phyloP scores from a whole-genome alignment of 108 stramenopile species.

The Cylindrotheca fusiformis region DNA sequence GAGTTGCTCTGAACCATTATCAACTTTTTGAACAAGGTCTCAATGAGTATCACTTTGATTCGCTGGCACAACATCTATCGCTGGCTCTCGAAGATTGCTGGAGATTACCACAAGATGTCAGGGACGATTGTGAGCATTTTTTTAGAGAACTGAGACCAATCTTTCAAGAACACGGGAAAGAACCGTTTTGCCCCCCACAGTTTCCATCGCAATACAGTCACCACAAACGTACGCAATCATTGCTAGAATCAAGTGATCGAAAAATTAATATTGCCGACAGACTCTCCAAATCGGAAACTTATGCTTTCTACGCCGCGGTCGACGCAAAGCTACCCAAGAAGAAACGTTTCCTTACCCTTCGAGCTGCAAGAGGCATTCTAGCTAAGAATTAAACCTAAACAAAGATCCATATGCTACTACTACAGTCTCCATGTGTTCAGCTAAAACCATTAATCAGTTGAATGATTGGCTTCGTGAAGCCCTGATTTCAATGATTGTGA shows the following conservation, averaged over 20 bases:
- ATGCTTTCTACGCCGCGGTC: too few relatives aligned
- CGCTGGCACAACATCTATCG: neutral
- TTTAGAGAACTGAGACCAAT: neutral
- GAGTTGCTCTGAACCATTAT: neutral
- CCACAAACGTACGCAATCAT: neutral
- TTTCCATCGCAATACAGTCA: neutral
- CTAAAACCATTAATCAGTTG: too few relatives aligned
- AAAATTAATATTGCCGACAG: too few relatives aligned
- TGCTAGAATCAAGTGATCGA: neutral
- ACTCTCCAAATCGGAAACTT: too few relatives aligned
- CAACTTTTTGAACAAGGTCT: neutral
- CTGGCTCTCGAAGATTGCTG: neutral
- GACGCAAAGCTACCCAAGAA: neutral
- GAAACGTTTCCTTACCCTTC: neutral
- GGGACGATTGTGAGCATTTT: neutral
- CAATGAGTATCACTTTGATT: neutral
- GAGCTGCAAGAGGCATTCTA: too few relatives aligned
- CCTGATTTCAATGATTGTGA: too few relatives aligned
- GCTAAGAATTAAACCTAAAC: too few relatives aligned
- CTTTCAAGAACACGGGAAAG: neutral
- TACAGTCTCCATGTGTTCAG: too few relatives aligned
- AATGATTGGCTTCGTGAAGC: too few relatives aligned
- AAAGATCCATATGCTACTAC: too few relatives aligned
- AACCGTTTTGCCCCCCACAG: neutral
- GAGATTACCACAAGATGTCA: neutral